A percentile compares a stretch with the other conserved stretches of the same genome.
Evolutionary conservation across 306 rosid genomes (phyloP).

Genomic region (Vigna hirtella): DNA sequence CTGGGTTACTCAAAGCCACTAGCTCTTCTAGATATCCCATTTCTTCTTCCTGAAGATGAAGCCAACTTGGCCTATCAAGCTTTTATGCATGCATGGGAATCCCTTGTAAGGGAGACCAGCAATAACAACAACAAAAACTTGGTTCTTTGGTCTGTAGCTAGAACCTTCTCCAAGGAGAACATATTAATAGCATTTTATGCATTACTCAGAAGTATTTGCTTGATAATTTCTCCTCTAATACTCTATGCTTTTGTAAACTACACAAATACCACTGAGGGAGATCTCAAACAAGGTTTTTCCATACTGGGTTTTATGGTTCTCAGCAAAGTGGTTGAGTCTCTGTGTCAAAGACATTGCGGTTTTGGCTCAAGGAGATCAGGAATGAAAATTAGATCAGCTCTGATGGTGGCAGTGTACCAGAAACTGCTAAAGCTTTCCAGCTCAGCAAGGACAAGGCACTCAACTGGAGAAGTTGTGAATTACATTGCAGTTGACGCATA

Average conservation of each 20-base stretch:
- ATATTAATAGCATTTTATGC: neutral
- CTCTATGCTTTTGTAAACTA: conserved; percentile 7
- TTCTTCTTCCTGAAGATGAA: conserved; percentile 17
- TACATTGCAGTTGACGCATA: conserved; percentile 3
- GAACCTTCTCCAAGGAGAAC: neutral
- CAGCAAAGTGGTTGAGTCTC: neutral
- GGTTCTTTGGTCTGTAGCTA: conserved; percentile 10
- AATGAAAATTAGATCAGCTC: conserved; percentile 14
- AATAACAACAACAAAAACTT: neutral
- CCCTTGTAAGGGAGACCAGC: neutral
- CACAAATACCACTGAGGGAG: neutral
- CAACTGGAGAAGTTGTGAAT: conserved; percentile 17
- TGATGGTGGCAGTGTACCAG: conserved; percentile 16
- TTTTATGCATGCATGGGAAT: neutral
- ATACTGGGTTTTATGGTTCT: neutral
- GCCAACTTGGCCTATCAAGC: neutral
- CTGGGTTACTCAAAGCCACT: conserved; percentile 14
- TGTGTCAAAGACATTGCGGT: neutral
- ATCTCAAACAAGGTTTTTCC: neutral
- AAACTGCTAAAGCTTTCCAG: neutral
- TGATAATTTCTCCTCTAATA: neutral
- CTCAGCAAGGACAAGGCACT: conserved; percentile 7
- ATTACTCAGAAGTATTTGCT: neutral
- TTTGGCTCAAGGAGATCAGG: conserved; percentile 2
- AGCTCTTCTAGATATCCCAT: conserved; percentile 2